phyloP scores from a whole-genome alignment of 306 rosid species.

The Mucuna pruriens region DNA sequence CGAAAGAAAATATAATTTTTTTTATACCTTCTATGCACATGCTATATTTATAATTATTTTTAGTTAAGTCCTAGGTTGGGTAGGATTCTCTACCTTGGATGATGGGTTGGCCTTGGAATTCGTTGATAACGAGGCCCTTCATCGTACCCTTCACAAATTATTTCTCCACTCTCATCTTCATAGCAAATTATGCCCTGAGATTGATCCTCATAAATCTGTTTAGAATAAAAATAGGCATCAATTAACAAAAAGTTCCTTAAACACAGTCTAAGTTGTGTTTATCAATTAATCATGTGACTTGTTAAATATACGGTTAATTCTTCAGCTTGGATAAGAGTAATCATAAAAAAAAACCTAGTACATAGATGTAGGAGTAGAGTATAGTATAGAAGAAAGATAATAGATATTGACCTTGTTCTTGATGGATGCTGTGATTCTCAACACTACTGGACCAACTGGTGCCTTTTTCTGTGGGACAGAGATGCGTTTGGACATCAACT shows the following conservation, averaged over 20 bases:
- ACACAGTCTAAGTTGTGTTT: neutral
- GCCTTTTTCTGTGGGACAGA: slow-evolving; percentile 52
- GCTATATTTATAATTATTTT: too few relatives aligned
- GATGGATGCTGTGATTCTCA: slow-evolving; percentile 69
- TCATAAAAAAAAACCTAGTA: neutral
- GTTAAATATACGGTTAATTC: neutral
- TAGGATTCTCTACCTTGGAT: slow-evolving; percentile 49
- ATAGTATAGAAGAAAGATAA: neutral
- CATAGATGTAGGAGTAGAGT: neutral
- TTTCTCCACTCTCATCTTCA: slow-evolving; percentile 78
- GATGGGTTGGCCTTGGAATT: slow-evolving; percentile 48
- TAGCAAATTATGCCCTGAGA: slow-evolving; percentile 84
- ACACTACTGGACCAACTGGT: slow-evolving; percentile 21
- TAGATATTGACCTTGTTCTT: slow-evolving; percentile 66
- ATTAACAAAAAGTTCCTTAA: slow-evolving; percentile 17
- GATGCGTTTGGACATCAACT: slow-evolving; percentile 52
- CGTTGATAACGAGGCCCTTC: slow-evolving; percentile 82
- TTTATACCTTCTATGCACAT: too few relatives aligned
- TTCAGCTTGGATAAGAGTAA: neutral
- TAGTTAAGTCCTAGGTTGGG: neutral
- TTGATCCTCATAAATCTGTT: slow-evolving; percentile 84
- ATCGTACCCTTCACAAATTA: slow-evolving; percentile 89
- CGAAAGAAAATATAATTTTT: too few relatives aligned
- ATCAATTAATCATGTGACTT: neutral
- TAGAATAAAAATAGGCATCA: slow-evolving; percentile 17